Percentiles rank a stretch among this genome's conserved stretches.
phyloP scores from a whole-genome alignment of 305 asterid genomes.

The Fraxinus angustifolia region DNA sequence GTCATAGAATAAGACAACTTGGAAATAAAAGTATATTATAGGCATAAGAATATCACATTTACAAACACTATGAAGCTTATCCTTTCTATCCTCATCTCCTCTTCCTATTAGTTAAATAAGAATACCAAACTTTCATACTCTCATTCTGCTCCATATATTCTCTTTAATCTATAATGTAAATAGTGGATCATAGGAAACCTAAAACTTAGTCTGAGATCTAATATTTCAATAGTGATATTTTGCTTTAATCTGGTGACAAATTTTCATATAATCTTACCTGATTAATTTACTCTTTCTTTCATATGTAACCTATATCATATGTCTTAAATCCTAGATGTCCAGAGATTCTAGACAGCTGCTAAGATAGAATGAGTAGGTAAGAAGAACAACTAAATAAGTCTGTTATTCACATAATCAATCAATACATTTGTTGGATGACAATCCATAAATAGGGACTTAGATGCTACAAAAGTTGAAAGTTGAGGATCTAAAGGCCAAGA shows the following conservation, averaged over 20 bases:
- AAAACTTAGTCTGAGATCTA: not conserved
- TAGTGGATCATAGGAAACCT: not conserved
- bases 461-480: not conserved
- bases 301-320: not conserved
- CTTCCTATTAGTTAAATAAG: not conserved
- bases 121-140: not conserved
- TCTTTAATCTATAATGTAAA: not conserved
- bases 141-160: not conserved
- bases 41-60: not conserved
- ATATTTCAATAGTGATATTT: not conserved
- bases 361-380: not conserved
- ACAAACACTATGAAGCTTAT: not conserved
- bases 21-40: not conserved
- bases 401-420: not conserved
- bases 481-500: not conserved
- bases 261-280: not conserved
- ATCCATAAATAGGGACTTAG: not conserved
- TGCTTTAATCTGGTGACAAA: not conserved
- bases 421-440: not conserved
- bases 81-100: not conserved
- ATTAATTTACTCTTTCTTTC: not conserved
- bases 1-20: not conserved
- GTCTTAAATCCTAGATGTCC: not conserved
- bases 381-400: not conserved
- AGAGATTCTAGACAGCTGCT: not conserved